phyloP scores from a whole-genome alignment of 768 basidiomycete genomes.

The Mycena leptocephala region DNA sequence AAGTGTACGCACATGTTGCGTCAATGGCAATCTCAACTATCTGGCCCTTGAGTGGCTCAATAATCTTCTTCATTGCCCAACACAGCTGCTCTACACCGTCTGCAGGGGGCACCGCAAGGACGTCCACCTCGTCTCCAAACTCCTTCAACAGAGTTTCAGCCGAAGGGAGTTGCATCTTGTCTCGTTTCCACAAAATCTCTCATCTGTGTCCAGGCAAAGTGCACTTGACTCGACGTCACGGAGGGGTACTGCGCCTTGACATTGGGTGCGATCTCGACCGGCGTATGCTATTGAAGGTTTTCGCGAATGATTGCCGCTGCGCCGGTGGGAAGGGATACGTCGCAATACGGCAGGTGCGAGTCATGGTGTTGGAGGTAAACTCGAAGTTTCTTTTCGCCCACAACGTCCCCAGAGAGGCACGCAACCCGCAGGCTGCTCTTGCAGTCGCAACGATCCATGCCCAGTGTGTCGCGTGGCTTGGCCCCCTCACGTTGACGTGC shows the following conservation, averaged over 20 bases:
- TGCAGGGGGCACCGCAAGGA: constrained; percentile 1
- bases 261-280: constrained; percentile 37
- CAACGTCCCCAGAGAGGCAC: not conserved
- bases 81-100: constrained; percentile 14
- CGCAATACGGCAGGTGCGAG: not conserved
- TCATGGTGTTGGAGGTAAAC: constrained; percentile 2
- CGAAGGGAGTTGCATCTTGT: constrained; percentile 26
- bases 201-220: constrained; percentile 33
- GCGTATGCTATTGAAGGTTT: not conserved
- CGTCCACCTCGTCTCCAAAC: constrained; percentile 31
- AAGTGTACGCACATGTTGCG: constrained; percentile 29
- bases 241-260: constrained; percentile 46
- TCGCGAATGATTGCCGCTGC: not conserved
- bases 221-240: constrained; percentile 29
- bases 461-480: constrained; percentile 9
- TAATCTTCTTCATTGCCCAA: constrained; percentile 35
- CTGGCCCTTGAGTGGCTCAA: constrained; percentile 28
- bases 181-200: constrained; percentile 40
- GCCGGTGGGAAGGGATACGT: not conserved
- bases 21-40: constrained; percentile 42
- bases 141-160: constrained; percentile 34
- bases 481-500: not conserved
- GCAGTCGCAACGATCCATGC: not conserved
- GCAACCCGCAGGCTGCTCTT: not conserved
- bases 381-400: not conserved